These are phyloP conservation scores for Kurtzmaniella quercitrusa DNA, from an alignment of 1,139 yeast genomes.

Conservation along the genomic window DNA sequence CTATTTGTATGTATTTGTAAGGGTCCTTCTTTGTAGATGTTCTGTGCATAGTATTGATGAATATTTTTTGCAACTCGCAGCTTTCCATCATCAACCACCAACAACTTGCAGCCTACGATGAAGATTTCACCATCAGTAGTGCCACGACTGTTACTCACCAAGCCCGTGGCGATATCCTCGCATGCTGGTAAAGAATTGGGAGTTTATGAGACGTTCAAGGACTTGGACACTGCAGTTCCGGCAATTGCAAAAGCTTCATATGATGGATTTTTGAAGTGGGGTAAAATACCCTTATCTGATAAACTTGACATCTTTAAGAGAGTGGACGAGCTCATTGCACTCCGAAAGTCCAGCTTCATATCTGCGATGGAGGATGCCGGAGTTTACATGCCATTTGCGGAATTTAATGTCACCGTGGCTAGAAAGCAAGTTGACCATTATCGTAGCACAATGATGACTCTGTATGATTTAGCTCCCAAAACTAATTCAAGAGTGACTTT, in stretches of 20 bases:
- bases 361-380: constrained; percentile 33
- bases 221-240: neutral
- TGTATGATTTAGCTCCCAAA: neutral
- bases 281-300: constrained; percentile 11
- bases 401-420: constrained; percentile 25
- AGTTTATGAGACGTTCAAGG: neutral
- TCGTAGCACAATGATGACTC: constrained; percentile 7
- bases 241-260: neutral
- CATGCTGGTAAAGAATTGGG: neutral
- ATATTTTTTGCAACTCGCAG: neutral
- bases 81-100: neutral
- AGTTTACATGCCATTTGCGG: constrained; percentile 33
- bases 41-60: no score
- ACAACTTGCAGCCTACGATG: neutral
- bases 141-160: neutral
- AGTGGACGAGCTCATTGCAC: constrained; percentile 14
- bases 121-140: neutral
- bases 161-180: neutral
- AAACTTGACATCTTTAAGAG: constrained; percentile 17
- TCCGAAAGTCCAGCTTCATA: constrained; percentile 14
- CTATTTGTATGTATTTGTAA: no score
- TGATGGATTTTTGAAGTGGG: constrained; percentile 28
- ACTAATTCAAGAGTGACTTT: constrained; percentile 22
- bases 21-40: no score
- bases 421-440: constrained; percentile 23